Base-by-base conservation (phyloP, 495 filamentous ascomycete genomes). In the Penicillium tannophilum region DNA sequence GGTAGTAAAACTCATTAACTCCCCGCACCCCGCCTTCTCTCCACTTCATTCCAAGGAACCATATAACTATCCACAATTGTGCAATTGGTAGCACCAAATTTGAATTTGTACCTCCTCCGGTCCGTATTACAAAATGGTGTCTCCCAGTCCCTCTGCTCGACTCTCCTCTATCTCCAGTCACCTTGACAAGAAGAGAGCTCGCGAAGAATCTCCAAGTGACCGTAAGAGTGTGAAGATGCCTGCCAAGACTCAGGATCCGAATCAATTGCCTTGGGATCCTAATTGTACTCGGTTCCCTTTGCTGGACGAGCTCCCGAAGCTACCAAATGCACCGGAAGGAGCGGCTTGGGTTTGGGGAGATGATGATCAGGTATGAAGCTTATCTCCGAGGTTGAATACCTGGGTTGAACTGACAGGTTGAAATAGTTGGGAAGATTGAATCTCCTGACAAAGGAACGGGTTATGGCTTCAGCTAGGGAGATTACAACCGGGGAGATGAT, bases 321-420 rank as follows among this genome's bases (percentile, higher is more conserved):
- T 83, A 31, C 56, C 73, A 4, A 69, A 71, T 55, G 75, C 76
- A 2, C 77, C 79, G 10, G 58, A 74, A 60, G 72, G 71, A 50
- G 82, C 84, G 14, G 85, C 84, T 35, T 88, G 85, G 85, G 81
- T 88, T 23, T 88, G 85, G 86, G 85, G 86, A 6, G 70, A 78
- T 33, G 72, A 86, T 67, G 86, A 87, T 62, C 70, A 78, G 60
- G 82, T 84, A 51, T 42, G 45, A 64, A 3, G 16, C 48, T 23
- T 52, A 50, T 35, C 52, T 30, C 11, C 8, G 42, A 20, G 36
- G 14, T 39, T 17, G 11, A 52, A 23, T 19, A 6, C 24, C 12
- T 39, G 36, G 11, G 6, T 9, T 52, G 26, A 6, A 19, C 48
- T 47, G 23, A 47, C 6, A 55, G 11, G 28, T 44, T 16, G n/a